Percentiles rank a stretch among this genome's conserved stretches.
phyloP scores from a whole-genome alignment of 1,284 basidiomycete species.

The Ganoderma leucocontextum region DNA sequence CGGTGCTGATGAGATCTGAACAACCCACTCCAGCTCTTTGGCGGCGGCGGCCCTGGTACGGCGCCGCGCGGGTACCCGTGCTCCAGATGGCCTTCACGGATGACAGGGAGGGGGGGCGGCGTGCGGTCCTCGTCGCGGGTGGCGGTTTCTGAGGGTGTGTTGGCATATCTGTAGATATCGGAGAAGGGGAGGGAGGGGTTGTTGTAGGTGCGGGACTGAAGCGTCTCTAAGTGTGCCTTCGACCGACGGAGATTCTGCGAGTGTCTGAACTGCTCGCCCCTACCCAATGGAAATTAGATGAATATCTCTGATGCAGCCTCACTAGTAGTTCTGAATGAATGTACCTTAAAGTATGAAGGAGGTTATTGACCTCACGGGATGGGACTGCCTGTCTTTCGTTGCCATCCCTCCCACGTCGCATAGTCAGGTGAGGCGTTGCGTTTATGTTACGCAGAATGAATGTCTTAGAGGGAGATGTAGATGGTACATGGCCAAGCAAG shows the following conservation, averaged over 20 bases:
- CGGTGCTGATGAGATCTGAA: slow-evolving; percentile 24
- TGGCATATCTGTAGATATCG: slow-evolving; percentile 39
- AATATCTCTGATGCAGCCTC: neutral
- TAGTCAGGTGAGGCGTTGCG: neutral
- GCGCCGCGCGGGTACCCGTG: slow-evolving; percentile 39
- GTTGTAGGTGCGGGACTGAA: slow-evolving; percentile 34
- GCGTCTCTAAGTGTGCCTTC: slow-evolving; percentile 43
- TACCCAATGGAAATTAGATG: slow-evolving; percentile 33
- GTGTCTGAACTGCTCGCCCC: slow-evolving; percentile 76
- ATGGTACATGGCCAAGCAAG: slow-evolving; percentile 5
- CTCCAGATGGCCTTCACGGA: slow-evolving; percentile 36
- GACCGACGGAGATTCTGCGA: slow-evolving; percentile 59
- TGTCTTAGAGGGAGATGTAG: neutral
- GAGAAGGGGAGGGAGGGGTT: slow-evolving; percentile 43
- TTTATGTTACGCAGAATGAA: slow-evolving; percentile 1
- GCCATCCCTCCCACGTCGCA: neutral
- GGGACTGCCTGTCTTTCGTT: neutral
- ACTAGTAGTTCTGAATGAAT: neutral
- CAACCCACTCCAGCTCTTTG: slow-evolving; percentile 39
- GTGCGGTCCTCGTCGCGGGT: slow-evolving; percentile 15
- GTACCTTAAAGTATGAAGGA: slow-evolving; percentile 38
- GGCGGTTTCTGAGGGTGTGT: neutral
- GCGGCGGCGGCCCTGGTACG: slow-evolving; percentile 38
- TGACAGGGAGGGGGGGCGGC: slow-evolving; percentile 29
- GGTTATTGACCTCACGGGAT: slow-evolving; percentile 33